Evolutionary conservation across 768 basidiomycete species (phyloP), one percentile per base, ranked within the genome.

Genomic region (Boletus rubropictus): DNA sequence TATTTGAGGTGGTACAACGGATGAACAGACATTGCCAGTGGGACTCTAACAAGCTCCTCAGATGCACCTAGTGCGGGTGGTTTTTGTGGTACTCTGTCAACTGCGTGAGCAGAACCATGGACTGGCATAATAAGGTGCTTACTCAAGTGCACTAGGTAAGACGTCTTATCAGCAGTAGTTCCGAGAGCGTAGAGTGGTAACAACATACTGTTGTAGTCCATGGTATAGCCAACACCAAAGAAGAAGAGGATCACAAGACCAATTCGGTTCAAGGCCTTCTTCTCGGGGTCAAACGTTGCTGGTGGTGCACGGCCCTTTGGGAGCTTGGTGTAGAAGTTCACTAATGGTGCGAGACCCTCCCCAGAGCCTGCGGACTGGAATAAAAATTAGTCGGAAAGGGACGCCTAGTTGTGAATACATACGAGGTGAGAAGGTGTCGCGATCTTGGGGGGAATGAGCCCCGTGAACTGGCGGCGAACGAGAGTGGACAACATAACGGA

Each of bases 241-340:
- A 92, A 72, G 45, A 73, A 75, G 66, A 91, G 87, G 25, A 93
- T 63, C 28, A 75, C 78, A 37, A 78, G 69, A 79, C 70, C 56
- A 69, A 77, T 43, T 81, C 78, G 52, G 29, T 47, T 63, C 35
- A 63, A 0, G 33, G 90, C 93, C 67, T 90, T 95, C 70, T 82
- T 81, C 53, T 90, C 93, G 60, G 95, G 72, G 18, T 91, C 89
- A 45, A 70, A 70, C 44, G 76, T 72, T 17, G 81, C 71, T 32
- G 75, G 63, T 15, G 88, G 74, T 29, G 82, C 79, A 33, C 80
- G 73, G 38, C 94, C 94, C 68, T 97, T 97, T 55, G 93, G 95
- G 41, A 98, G 80, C 70, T 91, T 94, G 50, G 89, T 92, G 76
- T 98, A 98, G 72, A 96, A 97, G 57, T 90, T 82, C 54, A 96